A percentile compares a stretch with the other conserved stretches of the same genome.
Evolutionary conservation across 164 flowering plant genomes (phyloP).

Genomic region (Vitis cinerea): DNA sequence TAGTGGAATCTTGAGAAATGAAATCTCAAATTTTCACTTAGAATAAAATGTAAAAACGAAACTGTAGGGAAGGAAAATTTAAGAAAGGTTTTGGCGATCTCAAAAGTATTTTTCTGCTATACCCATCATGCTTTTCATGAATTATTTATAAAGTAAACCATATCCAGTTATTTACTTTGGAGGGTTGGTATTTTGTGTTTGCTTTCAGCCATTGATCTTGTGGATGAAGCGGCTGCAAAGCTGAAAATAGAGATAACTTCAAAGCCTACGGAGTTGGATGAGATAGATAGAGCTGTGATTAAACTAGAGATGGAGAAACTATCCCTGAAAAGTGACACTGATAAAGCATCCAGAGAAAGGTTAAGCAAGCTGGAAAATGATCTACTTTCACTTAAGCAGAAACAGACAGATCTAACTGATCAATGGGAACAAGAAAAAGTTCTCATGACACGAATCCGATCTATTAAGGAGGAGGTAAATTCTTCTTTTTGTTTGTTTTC

Average conservation of each 20-base stretch:
- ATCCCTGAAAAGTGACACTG: slow-evolving; percentile 84
- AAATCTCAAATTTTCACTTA: too few species aligned
- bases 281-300: slow-evolving; percentile 76
- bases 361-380: slow-evolving; percentile 80
- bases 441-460: slow-evolving; percentile 74
- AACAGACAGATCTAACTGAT: slow-evolving; percentile 74
- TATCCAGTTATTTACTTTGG: background rate
- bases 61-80: too few species aligned
- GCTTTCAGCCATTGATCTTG: slow-evolving; percentile 87
- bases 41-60: too few species aligned
- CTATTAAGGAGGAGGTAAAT: slow-evolving; percentile 88
- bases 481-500: background rate
- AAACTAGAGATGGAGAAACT: slow-evolving; percentile 92
- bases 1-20: too few species aligned
- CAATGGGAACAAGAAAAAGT: slow-evolving; percentile 80
- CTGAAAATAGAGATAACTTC: slow-evolving; percentile 98
- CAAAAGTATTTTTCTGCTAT: background rate
- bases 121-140: background rate
- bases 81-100: too few species aligned
- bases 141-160: background rate
- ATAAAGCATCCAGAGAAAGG: slow-evolving; percentile 83
- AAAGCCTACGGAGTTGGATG: slow-evolving; percentile 93
- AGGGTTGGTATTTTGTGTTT: background rate
- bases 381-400: slow-evolving; percentile 58
- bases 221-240: slow-evolving; percentile 99